Base-by-base conservation (phyloP, 2,329 filamentous ascomycete species). In the Trichophyton verrucosum region DNA sequence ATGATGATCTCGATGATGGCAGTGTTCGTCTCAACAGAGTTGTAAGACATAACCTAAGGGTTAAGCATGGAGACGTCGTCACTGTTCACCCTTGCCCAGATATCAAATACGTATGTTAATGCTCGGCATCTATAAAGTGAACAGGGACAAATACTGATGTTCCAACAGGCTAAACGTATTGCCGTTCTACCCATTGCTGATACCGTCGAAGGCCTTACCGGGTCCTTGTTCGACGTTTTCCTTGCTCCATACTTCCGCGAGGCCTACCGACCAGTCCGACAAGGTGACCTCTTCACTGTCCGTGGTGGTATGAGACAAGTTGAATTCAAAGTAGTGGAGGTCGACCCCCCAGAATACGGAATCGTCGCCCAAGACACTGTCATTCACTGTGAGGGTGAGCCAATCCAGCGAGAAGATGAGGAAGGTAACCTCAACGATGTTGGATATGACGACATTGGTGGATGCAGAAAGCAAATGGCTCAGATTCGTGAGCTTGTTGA, bases 341-440 rank as follows among this genome's bases (percentile, higher is more conserved):
- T 99, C 57, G 94, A 99, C 70, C 91, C 94, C 55, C 94, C 94
- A 67, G 94, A 99, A 81, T 97, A 95, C 72, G 95, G 95, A 69
- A 99, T 99, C 66, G 94, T 99, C 62, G 94, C 94, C 63, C 94
- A 99, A 77, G 94, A 99, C 73, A 99, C 94, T 17, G 89, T 99
- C 68, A 97, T 99, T 69, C 94, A 99, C 80, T 97, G 94, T 78
- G 94, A 99, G 77, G 94, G 94, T 65, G 91, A 96, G 75, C 87
- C 86, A 27, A 96, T 99, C 70, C 91, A 97, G 80, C 91, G 94
- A 69, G 94, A 99, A 70, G 94, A 99, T 71, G 94, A 99, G 77
- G 94, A 99, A 81, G 95, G 95, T 75, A 99, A 97, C 79, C 82
- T 99, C 68, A 99, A 97, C 74, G 94, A 99, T 78, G 94, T 99